phyloP scores from a whole-genome alignment of 148 eudicot species.

The Limonium bicolor region DNA sequence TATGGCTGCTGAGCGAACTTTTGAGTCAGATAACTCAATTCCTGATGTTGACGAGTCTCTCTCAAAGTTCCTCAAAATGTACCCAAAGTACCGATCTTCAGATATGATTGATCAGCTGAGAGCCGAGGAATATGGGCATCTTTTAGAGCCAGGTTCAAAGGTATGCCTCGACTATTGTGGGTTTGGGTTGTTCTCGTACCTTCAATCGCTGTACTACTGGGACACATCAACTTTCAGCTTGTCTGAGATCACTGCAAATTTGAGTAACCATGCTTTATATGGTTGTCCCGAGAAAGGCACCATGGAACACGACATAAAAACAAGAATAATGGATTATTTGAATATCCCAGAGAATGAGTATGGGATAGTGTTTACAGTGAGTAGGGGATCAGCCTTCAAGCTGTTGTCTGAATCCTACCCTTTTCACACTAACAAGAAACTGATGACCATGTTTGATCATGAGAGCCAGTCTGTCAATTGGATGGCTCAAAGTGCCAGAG shows the following conservation, averaged over 20 bases:
- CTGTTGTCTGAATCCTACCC: slow-evolving; percentile 91
- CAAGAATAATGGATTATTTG: slow-evolving; percentile 83
- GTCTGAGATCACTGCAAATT: slow-evolving; percentile 89
- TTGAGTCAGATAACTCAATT: slow-evolving; percentile 49
- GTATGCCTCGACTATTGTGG: slow-evolving; percentile 97
- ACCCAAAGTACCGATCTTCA: slow-evolving; percentile 74
- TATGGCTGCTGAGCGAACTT: slow-evolving; percentile 71
- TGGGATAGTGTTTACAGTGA: slow-evolving; percentile 89
- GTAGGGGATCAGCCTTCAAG: slow-evolving; percentile 92
- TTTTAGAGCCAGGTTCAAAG: slow-evolving; percentile 49
- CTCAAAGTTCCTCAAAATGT: slow-evolving; percentile 74
- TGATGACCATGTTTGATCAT: slow-evolving; percentile 95
- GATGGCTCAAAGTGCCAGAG: slow-evolving; percentile 89
- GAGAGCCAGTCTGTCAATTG: slow-evolving; percentile 96
- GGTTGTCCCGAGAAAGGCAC: slow-evolving; percentile 88
- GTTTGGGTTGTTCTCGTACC: slow-evolving; percentile 85
- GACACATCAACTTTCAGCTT: slow-evolving; percentile 78
- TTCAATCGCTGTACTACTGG: slow-evolving; percentile 79
- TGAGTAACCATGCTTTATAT: slow-evolving; percentile 88
- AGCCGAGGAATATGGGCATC: slow-evolving; percentile 63
- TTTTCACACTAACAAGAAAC: slow-evolving; percentile 78
- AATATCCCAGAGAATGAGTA: slow-evolving; percentile 96
- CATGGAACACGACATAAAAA: slow-evolving; percentile 77
- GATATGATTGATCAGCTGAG: slow-evolving; percentile 88
- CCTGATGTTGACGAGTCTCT: slow-evolving; percentile 60